A percentile compares a stretch with the other conserved stretches of the same genome.
These are phyloP conservation scores for Suhomyces bolitotheri DNA, from an alignment of 1,139 yeast genomes.

Conservation along the genomic window DNA sequence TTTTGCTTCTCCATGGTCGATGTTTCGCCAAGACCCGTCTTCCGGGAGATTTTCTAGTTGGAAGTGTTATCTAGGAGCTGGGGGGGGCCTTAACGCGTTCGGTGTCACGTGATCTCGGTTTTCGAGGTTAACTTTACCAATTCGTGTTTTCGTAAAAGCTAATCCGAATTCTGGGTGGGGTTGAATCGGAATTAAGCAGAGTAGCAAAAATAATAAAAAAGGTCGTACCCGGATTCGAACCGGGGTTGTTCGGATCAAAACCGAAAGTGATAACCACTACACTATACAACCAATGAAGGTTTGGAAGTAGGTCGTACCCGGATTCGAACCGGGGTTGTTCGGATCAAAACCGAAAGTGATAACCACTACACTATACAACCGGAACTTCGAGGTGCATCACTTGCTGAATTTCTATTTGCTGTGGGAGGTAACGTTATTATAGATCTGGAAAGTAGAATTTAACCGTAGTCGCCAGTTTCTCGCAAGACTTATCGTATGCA, in stretches of 20 bases:
- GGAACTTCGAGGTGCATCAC: not conserved
- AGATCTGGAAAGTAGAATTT: no score
- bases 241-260: constrained; percentile 80
- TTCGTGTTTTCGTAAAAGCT: no score
- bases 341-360: constrained; percentile 60
- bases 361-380: constrained; percentile 55
- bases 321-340: constrained; percentile 93
- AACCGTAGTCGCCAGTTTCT: no score
- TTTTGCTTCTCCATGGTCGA: constrained; percentile 36
- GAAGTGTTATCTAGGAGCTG: not conserved
- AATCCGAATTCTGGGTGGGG: no score
- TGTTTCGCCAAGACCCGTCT: no score
- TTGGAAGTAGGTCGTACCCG: constrained; percentile 96
- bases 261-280: constrained; percentile 52
- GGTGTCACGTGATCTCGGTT: no score
- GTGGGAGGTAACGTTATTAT: no score
- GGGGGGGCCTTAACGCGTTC: no score
- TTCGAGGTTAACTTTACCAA: not conserved
- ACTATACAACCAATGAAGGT: constrained; percentile 51
- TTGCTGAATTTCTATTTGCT: no score
- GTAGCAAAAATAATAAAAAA: constrained; percentile 31
- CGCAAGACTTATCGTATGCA: no score
- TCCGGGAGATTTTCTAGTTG: not conserved
- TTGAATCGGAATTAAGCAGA: no score
- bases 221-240: constrained; percentile 95